phyloP scores from a whole-genome alignment of 1,139 yeast genomes.

The Geotrichum candidum region DNA sequence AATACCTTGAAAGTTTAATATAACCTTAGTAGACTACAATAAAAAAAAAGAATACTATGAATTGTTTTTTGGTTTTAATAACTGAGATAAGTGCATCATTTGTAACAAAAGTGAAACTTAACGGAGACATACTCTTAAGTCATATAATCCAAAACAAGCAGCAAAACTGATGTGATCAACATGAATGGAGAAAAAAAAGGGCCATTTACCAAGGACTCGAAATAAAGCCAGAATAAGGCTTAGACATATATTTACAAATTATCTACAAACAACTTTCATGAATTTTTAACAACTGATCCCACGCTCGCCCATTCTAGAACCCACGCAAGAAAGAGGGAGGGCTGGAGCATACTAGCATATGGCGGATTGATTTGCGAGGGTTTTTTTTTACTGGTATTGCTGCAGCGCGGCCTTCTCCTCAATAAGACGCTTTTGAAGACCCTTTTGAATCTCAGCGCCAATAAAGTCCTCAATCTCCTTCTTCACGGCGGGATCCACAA shows the following conservation, averaged over 20 bases:
- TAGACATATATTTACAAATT: not conserved
- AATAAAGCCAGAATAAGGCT: not conserved
- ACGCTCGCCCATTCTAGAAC: not conserved
- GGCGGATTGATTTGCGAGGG: not conserved
- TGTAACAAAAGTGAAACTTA: too few relatives aligned
- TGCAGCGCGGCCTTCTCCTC: conserved; percentile 31
- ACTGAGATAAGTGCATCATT: too few relatives aligned
- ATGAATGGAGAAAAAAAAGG: not conserved
- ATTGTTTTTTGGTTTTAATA: too few relatives aligned
- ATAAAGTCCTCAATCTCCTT: conserved; percentile 60
- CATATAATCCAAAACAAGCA: too few relatives aligned
- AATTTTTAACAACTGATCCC: not conserved
- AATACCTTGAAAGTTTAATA: too few relatives aligned
- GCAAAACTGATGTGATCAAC: not conserved
- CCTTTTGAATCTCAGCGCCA: conserved; percentile 49
- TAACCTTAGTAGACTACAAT: too few relatives aligned
- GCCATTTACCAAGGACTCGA: not conserved
- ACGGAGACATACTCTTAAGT: too few relatives aligned
- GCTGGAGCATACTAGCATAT: not conserved
- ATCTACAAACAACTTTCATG: not conserved
- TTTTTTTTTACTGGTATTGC: conserved; percentile 25
- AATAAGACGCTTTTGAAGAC: conserved; percentile 28
- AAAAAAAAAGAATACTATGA: too few relatives aligned
- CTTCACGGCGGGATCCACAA: conserved; percentile 32
- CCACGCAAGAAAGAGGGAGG: not conserved